Base-by-base conservation (phyloP, 1,284 basidiomycete species). In the Thecaphora thlaspeos region DNA sequence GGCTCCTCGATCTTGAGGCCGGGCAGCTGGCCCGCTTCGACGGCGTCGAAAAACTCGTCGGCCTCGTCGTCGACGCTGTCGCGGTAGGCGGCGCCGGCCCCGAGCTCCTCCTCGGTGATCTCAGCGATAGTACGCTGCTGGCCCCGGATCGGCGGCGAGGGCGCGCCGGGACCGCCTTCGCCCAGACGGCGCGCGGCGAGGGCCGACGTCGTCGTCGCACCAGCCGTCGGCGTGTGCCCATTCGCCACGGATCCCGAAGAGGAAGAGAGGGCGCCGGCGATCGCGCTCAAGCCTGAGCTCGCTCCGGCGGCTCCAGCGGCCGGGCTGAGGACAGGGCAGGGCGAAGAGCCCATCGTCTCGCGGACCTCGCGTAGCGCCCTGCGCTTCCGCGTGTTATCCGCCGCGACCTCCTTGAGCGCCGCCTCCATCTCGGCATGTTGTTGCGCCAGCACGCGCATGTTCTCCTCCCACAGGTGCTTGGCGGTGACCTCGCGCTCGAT, bases 41-140 rank as follows among this genome's bases (percentile, higher is more conserved):
- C 92, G 18, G 93, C 92, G 76, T 97, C 94, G 73, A 95, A 97
- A 80, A 97, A 97, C 79, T 97, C 92, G 80, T 97, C 92, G 72
- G 93, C 91, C 46, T 90, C 89, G 63, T 93, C 91, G 1, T 88
- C 88, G 17, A 61, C 44, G 48, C 51, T 51, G 44, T 64, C 66
- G 40, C 53, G 56, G 10, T 43, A 41, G 43, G 46, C 42, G 22
- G 24, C 34, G 5, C 39, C 32, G 2, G 41, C 41, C 7, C 5
- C 8, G 41, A 32, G 34, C 39, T 38, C 46, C 2, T 61, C 62
- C 37, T 65, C 62, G 22, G 55, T 36, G 28, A 57, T 61, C 17
- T 51, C 45, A 14, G 57, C 17, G 32, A 65, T 57, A 32, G 45
- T 36, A 10, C 45, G 40, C 2, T 55, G 54, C 18, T 57, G 58